Base-by-base conservation (phyloP, 306 rosid genomes). In the Trichosanthes cucumerina region DNA sequence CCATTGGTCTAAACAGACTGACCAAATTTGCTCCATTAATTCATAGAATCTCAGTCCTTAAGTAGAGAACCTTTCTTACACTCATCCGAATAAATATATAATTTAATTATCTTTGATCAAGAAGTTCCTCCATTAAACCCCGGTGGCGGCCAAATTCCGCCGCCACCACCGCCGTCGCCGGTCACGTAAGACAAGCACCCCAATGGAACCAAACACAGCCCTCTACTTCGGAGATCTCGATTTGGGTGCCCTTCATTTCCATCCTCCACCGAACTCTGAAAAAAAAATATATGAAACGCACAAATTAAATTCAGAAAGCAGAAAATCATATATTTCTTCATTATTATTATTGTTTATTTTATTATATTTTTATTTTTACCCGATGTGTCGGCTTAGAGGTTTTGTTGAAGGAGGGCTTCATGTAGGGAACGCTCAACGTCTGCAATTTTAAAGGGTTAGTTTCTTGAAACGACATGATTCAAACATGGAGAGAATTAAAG, bases 401-500 rank as follows among this genome's bases (percentile, higher is more conserved):
- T 71, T 85, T 89, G 80, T 84, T 86, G 78, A 87, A 83, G 0
- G 90, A 83, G 50, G 90, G 80, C 82, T 88, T 93, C 98, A 90
- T 91, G 84, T 93, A 93, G 26, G 98, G 98, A 65, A 91, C 96
- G 87, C 98, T 93, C 24, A 93, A 73, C 10, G 98, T 91, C 98
- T 93, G 96, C 80, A 81, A 43, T 38, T 38, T 43, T 66, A 56
- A 46, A 79, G 46, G 19, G 28, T 50, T 33, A 73, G 39, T 15
- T 18, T 49, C 0, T 50, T 28, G 57, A 73, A 50, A 73, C 62
- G 18, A 73, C 43, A 73, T n/a, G 66, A 31, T 31, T 69, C 16
- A n/a, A 19, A n/a, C 2, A 9, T 33, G 31, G 26, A 26, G 24
- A 26, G 3, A 6, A 70, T 39, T 9, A 16, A 16, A 0, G 59